These are phyloP conservation scores for Chimonanthus salicifolius DNA, from an alignment of 164 flowering plant genomes.

Conservation along the genomic window DNA sequence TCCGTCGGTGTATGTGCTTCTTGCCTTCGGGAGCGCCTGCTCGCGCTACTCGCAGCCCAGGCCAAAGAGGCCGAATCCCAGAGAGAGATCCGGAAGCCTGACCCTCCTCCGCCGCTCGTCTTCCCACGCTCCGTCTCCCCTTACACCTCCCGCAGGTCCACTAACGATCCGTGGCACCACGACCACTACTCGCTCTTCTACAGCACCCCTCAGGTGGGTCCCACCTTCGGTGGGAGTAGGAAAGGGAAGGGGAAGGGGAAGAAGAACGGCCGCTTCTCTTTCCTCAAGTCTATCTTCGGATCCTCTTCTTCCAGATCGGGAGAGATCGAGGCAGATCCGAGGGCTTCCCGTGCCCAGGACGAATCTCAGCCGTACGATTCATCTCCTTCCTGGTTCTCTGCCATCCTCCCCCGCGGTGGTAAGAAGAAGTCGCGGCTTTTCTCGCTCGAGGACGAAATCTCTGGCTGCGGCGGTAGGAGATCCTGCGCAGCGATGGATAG, in stretches of 20 bases:
- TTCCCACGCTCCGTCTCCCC: slow-evolving; percentile 92
- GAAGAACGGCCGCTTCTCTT: not conserved
- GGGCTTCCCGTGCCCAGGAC: not conserved
- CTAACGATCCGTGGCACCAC: slow-evolving; percentile 3
- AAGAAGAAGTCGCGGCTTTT: slow-evolving; percentile 15
- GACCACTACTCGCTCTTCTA: slow-evolving; percentile 28
- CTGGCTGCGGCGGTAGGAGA: slow-evolving; percentile 9
- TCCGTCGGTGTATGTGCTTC: slow-evolving; percentile 9
- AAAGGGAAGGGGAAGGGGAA: slow-evolving; percentile 1
- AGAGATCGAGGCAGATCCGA: slow-evolving; percentile 1
- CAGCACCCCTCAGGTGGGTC: slow-evolving; percentile 72
- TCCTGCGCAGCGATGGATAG: slow-evolving; percentile 27
- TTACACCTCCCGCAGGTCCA: slow-evolving; percentile 44
- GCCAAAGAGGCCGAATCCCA: not conserved
- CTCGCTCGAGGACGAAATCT: slow-evolving; percentile 1
- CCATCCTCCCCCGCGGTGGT: slow-evolving; percentile 11
- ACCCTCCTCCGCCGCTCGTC: slow-evolving; percentile 18
- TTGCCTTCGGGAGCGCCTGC: slow-evolving; percentile 10
- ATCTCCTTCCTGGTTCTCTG: slow-evolving; percentile 20
- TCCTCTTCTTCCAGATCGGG: slow-evolving; percentile 5
- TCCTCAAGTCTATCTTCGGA: not conserved
- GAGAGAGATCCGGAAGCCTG: not conserved
- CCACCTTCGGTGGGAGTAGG: slow-evolving; percentile 12
- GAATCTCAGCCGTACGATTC: not conserved
- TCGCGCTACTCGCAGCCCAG: slow-evolving; percentile 3